phyloP scores from a whole-genome alignment of 176 grass and related monocot species.

The Eleusine indica region DNA sequence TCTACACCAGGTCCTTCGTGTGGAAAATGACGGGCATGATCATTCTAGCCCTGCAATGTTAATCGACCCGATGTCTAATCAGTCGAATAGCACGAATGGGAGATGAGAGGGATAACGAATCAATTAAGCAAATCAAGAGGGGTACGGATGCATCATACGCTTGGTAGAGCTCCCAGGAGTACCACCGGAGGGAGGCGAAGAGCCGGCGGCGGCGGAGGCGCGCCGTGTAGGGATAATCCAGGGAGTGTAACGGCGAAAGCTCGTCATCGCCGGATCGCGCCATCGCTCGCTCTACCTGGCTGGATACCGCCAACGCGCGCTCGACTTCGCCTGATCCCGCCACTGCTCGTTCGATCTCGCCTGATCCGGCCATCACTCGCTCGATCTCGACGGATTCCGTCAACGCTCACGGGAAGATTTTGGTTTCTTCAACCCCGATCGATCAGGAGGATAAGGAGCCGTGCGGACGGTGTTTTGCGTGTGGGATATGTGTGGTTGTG shows the following conservation, averaged over 20 bases:
- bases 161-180: not conserved
- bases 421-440: no score
- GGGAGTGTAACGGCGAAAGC: not conserved
- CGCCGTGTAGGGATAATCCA: conserved; percentile 18
- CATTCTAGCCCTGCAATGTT: not conserved
- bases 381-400: no score
- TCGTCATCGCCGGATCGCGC: not conserved
- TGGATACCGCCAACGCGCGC: not conserved
- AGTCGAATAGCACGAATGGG: not conserved
- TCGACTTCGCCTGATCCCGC: not conserved
- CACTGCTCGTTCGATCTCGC: not conserved
- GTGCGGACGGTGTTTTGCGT: no score
- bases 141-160: not conserved
- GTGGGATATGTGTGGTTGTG: no score
- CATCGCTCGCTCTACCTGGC: not conserved
- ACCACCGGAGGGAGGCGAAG: not conserved
- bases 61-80: not conserved
- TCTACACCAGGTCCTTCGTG: not conserved
- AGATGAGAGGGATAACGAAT: not conserved
- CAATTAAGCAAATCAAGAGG: not conserved
- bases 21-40: not conserved
- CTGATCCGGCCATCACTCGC: no score
- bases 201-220: not conserved
- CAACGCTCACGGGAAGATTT: no score
- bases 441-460: no score